Evolutionary conservation across 176 grass and related monocot genomes (phyloP), one percentile per base, ranked within the genome.

Genomic region (Ensete ventricosum): DNA sequence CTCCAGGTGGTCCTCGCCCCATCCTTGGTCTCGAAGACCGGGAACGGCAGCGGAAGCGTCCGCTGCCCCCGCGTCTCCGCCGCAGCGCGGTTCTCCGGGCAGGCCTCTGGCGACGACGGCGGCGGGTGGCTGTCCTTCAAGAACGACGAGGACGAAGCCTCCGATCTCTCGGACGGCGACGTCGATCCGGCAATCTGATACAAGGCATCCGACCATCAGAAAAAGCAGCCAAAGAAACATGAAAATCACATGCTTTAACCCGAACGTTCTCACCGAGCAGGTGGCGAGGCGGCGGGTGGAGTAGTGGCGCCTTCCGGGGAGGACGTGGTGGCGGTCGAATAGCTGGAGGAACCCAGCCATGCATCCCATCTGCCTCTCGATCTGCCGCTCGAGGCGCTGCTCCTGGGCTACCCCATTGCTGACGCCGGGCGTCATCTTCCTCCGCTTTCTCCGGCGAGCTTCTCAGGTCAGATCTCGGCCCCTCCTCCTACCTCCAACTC

Each of bases 291-390:
- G 78, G 13, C 76, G 64, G 19, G 64, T 20, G 12, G 76, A 67
- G 26, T 67, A 78, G 17, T 51, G 9, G 24, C 76, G 63, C 68
- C 53, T 78, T 17, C 77, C 64, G 16, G 64, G 11, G 22, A 78
- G 12, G 24, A 78, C n/a, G 62, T 91, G 90, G 0, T 85, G 86
- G 0, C 90, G 94, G 81, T 98, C 90, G 76, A 98, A 93, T 34
- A 98, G 81, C 52, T 93, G 88, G 52, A 98, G 74, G 72, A 98
- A 92, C 2, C 90, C 84, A 0, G 90, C 80, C 88, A 98, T 93
- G 81, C 94, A 98, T 0, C 94, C 94, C 76, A 93, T 64, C 11
- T 84, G 88, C 88, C 81, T 78, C 62, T 81, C 88, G 24, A 89
- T 6, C 71, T 73, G 85, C 81, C 81, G 82, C 85, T 93, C 86